Conservation (phyloP, 768 basidiomycete species). For the Porpolomopsis calyptriformis region DNA sequence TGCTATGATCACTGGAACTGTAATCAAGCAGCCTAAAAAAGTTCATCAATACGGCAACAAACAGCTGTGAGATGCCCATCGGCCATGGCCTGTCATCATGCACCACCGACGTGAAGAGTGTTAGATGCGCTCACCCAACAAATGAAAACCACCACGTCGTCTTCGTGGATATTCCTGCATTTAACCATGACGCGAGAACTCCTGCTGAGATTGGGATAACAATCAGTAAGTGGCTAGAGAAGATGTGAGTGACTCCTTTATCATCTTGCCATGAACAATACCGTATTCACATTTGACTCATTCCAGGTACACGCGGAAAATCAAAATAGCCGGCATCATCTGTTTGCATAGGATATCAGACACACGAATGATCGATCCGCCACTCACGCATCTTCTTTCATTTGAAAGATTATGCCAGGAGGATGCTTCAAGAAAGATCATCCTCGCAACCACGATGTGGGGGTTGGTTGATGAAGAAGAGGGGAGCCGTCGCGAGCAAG, state of each 20-base stretch:
- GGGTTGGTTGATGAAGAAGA: slow-evolving; percentile 19
- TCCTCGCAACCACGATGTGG: slow-evolving; percentile 43
- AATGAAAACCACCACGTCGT: background rate
- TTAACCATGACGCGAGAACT: slow-evolving; percentile 12
- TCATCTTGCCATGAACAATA: background rate
- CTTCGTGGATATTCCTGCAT: slow-evolving; percentile 17
- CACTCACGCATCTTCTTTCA: slow-evolving; percentile 36
- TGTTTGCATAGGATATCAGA: slow-evolving; percentile 25
- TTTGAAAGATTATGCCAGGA: slow-evolving; percentile 40
- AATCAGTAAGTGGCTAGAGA: slow-evolving; percentile 12
- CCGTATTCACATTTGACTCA: background rate
- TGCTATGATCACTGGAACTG: background rate
- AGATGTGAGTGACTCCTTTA: slow-evolving; percentile 9
- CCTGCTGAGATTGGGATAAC: slow-evolving; percentile 10
- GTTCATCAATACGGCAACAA: slow-evolving; percentile 8
- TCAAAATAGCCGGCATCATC: slow-evolving; percentile 21
- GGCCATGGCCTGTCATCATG: slow-evolving; percentile 6
- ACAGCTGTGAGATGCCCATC: background rate
- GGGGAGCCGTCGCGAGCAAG: slow-evolving; percentile 5
- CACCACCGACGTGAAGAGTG: slow-evolving; percentile 5
- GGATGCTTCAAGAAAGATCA: slow-evolving; percentile 34
- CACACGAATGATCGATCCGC: slow-evolving; percentile 31
- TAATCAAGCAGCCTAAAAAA: background rate
- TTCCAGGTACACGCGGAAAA: slow-evolving; percentile 17
- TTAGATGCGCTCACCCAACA: background rate